Conservation (phyloP, 208 protist genomes). For the Lotmaria passim region DNA sequence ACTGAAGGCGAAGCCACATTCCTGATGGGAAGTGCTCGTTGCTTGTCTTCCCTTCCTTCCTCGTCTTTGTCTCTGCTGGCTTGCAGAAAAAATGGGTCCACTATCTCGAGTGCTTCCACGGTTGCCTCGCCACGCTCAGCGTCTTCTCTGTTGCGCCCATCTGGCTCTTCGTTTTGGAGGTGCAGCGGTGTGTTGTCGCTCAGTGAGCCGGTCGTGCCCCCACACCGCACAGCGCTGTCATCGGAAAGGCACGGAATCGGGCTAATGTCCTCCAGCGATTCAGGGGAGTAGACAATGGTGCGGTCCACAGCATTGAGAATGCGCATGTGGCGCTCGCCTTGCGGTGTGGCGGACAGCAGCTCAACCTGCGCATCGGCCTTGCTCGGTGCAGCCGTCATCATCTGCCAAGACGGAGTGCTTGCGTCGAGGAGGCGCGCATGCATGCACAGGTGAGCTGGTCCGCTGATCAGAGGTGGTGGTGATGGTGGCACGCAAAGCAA, state of each 20-base stretch:
- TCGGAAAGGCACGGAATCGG: constrained; percentile 29
- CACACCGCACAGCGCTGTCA: background rate
- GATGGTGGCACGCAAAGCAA: no score
- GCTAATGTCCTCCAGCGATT: constrained; percentile 31
- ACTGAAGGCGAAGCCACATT: background rate
- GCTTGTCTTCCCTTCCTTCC: background rate
- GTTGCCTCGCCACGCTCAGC: background rate
- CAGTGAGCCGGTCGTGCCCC: background rate
- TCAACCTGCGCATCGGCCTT: background rate
- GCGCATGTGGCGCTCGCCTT: background rate
- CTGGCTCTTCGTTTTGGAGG: constrained; percentile 6
- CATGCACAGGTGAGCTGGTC: background rate
- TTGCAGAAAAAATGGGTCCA: background rate
- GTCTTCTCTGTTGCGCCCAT: no score
- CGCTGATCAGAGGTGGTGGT: background rate
- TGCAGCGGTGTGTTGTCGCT: background rate
- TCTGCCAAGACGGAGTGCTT: background rate
- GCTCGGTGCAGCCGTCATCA: background rate
- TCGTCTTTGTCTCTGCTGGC: background rate
- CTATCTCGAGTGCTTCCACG: background rate
- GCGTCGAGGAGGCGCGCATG: constrained; percentile 3
- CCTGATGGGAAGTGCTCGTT: no score
- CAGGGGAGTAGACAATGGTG: constrained; percentile 20
- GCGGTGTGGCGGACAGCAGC: background rate
- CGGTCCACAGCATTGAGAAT: constrained; percentile 21